Conservation (phyloP, 2,329 filamentous ascomycete genomes). For the Colletotrichum truncatum region DNA sequence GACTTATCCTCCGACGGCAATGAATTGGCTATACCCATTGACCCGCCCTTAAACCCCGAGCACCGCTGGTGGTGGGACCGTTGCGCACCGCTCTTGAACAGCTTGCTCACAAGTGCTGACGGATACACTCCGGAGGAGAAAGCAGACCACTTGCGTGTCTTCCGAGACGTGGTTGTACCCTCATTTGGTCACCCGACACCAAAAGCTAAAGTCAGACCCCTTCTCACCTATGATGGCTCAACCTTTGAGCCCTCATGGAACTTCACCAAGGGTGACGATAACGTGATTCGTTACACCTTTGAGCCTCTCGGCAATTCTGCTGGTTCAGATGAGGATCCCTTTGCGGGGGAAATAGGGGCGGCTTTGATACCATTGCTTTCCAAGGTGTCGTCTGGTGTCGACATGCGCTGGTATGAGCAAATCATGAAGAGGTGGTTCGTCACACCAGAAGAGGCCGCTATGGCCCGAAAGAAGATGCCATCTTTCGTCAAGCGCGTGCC, state of each 20-base stretch:
- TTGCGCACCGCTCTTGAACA: slow-evolving; percentile 12
- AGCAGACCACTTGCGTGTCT: slow-evolving; percentile 23
- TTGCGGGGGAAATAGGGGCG: slow-evolving; percentile 4
- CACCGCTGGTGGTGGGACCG: slow-evolving; percentile 23
- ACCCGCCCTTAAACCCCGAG: slow-evolving; percentile 6
- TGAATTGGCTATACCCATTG: neutral
- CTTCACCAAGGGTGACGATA: slow-evolving; percentile 13
- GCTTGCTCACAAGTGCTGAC: slow-evolving; percentile 12
- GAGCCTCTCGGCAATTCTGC: slow-evolving; percentile 16
- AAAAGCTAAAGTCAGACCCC: slow-evolving; percentile 3
- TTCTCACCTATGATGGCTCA: slow-evolving; percentile 21
- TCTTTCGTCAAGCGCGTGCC: slow-evolving; percentile 25
- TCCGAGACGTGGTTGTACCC: slow-evolving; percentile 25
- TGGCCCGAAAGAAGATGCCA: slow-evolving; percentile 1
- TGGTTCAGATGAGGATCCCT: slow-evolving; percentile 12
- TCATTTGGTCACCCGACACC: slow-evolving; percentile 17
- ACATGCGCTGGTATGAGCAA: slow-evolving; percentile 25
- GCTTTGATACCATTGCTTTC: slow-evolving; percentile 16
- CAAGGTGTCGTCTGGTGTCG: slow-evolving; percentile 10
- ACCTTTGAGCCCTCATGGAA: slow-evolving; percentile 23
- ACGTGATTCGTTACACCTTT: slow-evolving; percentile 15
- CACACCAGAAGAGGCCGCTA: neutral
- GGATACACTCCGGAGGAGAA: slow-evolving; percentile 18
- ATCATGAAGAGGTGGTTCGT: slow-evolving; percentile 11
- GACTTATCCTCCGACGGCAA: neutral